Base-by-base conservation (phyloP, 805 yeast genomes). In the Nakazawaea ambrosiae region DNA sequence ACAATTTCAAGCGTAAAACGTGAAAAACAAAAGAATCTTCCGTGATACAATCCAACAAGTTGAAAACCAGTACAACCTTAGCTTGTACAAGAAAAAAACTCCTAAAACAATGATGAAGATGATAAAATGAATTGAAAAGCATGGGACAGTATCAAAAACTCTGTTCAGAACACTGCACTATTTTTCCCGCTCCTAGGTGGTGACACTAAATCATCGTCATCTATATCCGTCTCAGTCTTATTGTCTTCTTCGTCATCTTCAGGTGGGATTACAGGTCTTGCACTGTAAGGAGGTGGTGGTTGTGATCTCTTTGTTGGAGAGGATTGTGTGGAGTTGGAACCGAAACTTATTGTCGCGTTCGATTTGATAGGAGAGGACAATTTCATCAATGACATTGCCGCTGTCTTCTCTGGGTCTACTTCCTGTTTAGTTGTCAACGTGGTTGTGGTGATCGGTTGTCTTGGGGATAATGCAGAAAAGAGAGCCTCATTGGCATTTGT, bases 301-400 rank as follows among this genome's bases (percentile, higher is more conserved):
- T 16, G 22, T 10, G 36, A n/a, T 24, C 18, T 25, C 17, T 22
- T 27, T 16, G 41, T 25, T 20, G 38, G 38, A 8, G 42, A 30
- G 15, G 12, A n/a, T 17, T 33, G 39, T 4, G 31, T 20, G 12
- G 40, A 22, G 11, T 23, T 27, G 7, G 24, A 22, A 16, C 12
- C 12, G 31, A 22, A 27, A 29, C 19, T 19, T 4, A 30, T 17
- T 2, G 42, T 18, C 20, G 39, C 35, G 30, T 25, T 31, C 11
- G 31, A 18, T 18, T 55, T 60, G 11, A 51, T 52, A 6, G 80
- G 79, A 1, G 78, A 70, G 6, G 79, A 65, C 28, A 74, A 57
- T 27, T 77, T 69, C 66, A 74, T 74, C 36, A 74, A 58, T 17
- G 78, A 71, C 49, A 67, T 57, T 9, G 74, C 68, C 5, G 80